Base-by-base conservation (phyloP, 208 protist species). In the Trypanosoma melophagium region DNA sequence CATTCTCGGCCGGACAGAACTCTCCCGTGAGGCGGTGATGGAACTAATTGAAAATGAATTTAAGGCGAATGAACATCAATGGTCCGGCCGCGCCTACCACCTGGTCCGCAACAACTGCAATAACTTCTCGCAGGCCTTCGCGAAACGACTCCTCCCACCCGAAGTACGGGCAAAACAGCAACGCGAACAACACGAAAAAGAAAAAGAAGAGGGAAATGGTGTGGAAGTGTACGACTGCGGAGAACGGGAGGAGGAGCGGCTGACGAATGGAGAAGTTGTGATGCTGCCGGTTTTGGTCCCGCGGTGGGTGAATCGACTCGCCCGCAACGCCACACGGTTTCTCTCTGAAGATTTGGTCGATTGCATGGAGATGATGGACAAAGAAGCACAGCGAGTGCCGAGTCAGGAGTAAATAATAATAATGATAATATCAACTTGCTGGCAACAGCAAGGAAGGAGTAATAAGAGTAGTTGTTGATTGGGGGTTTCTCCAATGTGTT, bases 101-200 rank as follows among this genome's bases (percentile, higher is more conserved):
- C 52, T 92, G n/a, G 57, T 91, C 5, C 42, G 62, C 28, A 77
- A 88, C 80, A 94, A 94, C 76, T 94, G 89, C 72, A 76, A 88
- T 41, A 63, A 85, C 73, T 95, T 92, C 52, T 71, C 82, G 0
- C 76, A 78, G 65, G 57, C 56, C 13, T 73, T 91, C 19, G 74
- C 73, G 7, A 28, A 28, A 40, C 69, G 59, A 7, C 75, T 95
- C 40, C 66, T 90, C 14, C 79, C 87, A 7, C 75, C 70, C 0
- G 66, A 75, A 3, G 68, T 76, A 45, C 77, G 79, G 7, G 49
- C 65, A 44, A 61, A 61, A 14, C 77, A 81, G 25, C 59, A 67
- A 14, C 17, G 21, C 4, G 12, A 44, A 47, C 17, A 31, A 35
- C 13, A 35, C 5, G 40, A 16, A 45, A 7, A 38, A n/a, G n/a